Conservation (phyloP, 1,284 basidiomycete genomes). For the Cryptococcus jaspeensis region DNA sequence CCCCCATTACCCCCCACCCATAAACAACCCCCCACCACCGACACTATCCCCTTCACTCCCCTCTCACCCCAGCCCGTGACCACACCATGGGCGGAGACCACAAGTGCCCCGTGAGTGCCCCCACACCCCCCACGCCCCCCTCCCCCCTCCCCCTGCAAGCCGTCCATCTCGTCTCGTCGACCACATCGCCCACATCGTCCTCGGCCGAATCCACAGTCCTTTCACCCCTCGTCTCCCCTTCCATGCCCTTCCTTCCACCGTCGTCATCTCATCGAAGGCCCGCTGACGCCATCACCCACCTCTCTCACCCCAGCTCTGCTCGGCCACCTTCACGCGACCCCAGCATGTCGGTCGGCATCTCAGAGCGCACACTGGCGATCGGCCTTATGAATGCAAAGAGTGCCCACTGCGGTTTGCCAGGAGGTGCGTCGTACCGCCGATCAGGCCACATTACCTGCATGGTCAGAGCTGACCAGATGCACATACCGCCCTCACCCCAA, state of each 20-base stretch:
- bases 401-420: slow-evolving; percentile 87
- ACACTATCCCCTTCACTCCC: neutral
- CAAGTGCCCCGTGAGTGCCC: slow-evolving; percentile 39
- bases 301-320: slow-evolving; percentile 58
- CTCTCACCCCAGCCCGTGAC: neutral
- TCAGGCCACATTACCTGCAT: slow-evolving; percentile 3
- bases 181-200: too few species aligned
- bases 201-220: neutral
- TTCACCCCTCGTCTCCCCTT: slow-evolving; percentile 1
- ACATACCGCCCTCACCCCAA: neutral
- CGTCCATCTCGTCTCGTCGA: neutral
- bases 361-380: slow-evolving; percentile 87
- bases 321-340: slow-evolving; percentile 81
- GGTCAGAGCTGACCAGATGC: neutral
- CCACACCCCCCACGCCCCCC: neutral
- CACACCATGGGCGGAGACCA: slow-evolving; percentile 39
- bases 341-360: slow-evolving; percentile 88
- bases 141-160: neutral
- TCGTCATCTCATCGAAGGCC: too few species aligned
- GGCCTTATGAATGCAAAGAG: slow-evolving; percentile 83
- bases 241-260: neutral
- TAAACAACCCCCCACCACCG: too few species aligned
- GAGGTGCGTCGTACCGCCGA: slow-evolving; percentile 57
- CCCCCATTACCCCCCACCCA: too few species aligned
- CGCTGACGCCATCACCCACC: neutral